Conservation (phyloP, 345 rosid genomes). For the Populus pruinosa region DNA sequence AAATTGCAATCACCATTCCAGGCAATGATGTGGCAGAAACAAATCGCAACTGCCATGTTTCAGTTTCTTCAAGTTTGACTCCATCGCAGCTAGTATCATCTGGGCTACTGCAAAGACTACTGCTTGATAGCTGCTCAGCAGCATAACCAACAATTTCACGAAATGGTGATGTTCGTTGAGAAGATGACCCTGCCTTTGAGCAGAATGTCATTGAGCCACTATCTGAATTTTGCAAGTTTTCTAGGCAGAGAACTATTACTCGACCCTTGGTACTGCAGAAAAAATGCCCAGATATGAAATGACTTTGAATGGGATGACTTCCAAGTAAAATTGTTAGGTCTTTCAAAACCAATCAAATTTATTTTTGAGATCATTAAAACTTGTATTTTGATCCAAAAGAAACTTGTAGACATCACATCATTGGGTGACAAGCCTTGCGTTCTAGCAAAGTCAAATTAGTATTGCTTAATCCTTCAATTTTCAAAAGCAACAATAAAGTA, state of each 20-base stretch:
- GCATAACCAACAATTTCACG: slow-evolving; percentile 63
- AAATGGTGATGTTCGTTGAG: slow-evolving; percentile 79
- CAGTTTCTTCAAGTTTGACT: slow-evolving; percentile 75
- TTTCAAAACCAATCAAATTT: neutral
- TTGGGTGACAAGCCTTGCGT: neutral
- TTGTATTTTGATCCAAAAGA: neutral
- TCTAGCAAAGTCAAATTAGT: neutral
- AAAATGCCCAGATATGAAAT: slow-evolving; percentile 19
- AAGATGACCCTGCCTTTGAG: slow-evolving; percentile 69
- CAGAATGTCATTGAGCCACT: slow-evolving; percentile 66
- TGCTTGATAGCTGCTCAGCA: slow-evolving; percentile 70
- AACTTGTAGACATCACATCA: slow-evolving; percentile 1
- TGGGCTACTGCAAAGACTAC: slow-evolving; percentile 83
- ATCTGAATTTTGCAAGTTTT: slow-evolving; percentile 63
- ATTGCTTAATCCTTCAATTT: neutral
- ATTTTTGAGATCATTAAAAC: neutral
- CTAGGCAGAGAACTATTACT: slow-evolving; percentile 68
- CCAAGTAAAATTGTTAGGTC: neutral
- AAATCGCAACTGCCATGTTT: slow-evolving; percentile 69
- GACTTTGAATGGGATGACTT: neutral
- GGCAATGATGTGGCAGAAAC: slow-evolving; percentile 53
- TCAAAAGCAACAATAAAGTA: neutral
- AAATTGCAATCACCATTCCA: slow-evolving; percentile 91
- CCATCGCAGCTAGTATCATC: slow-evolving; percentile 81
- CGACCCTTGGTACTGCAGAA: slow-evolving; percentile 87